phyloP scores from a whole-genome alignment of 2,329 filamentous ascomycete species.

The Myotisia sp. region DNA sequence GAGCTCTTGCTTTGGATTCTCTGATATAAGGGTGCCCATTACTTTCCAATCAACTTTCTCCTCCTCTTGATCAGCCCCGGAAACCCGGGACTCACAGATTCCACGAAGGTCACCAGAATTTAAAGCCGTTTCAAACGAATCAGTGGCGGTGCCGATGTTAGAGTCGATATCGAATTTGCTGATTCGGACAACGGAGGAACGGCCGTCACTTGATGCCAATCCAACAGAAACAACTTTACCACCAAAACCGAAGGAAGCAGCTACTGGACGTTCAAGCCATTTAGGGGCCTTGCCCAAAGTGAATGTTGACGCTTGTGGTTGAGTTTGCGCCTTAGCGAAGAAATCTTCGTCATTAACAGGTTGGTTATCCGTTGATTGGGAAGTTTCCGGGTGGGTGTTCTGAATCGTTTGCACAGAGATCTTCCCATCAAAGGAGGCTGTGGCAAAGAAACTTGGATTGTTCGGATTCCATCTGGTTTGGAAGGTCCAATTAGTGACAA shows the following conservation, averaged over 20 bases:
- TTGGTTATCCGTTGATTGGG: conserved; percentile 47
- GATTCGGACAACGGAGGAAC: conserved; percentile 63
- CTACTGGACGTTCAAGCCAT: conserved; percentile 75
- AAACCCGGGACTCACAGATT: conserved; percentile 68
- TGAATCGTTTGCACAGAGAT: conserved; percentile 88
- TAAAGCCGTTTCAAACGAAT: conserved; percentile 74
- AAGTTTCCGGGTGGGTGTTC: conserved; percentile 68
- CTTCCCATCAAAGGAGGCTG: conserved; percentile 93
- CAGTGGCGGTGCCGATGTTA: conserved; percentile 66
- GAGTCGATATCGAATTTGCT: conserved; percentile 81
- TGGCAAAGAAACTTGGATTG: conserved; percentile 83
- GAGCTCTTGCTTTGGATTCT: conserved; percentile 73
- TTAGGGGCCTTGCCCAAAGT: conserved; percentile 71
- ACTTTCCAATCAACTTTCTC: conserved; percentile 96
- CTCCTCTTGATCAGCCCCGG: conserved; percentile 64
- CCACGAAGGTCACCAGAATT: conserved; percentile 59
- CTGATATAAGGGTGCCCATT: conserved; percentile 72
- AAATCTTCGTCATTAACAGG: conserved; percentile 85
- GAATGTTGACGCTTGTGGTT: conserved; percentile 82
- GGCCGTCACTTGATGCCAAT: conserved; percentile 46
- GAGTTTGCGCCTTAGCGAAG: conserved; percentile 82
- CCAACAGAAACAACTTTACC: conserved; percentile 74
- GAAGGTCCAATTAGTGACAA: conserved; percentile 99
- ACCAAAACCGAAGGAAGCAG: conserved; percentile 87
- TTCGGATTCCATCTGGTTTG: conserved; percentile 85